Percentiles rank a stretch among this genome's conserved stretches.
Conservation (phyloP, 2,329 filamentous ascomycete genomes). For the Sporothrix variecibatus region DNA sequence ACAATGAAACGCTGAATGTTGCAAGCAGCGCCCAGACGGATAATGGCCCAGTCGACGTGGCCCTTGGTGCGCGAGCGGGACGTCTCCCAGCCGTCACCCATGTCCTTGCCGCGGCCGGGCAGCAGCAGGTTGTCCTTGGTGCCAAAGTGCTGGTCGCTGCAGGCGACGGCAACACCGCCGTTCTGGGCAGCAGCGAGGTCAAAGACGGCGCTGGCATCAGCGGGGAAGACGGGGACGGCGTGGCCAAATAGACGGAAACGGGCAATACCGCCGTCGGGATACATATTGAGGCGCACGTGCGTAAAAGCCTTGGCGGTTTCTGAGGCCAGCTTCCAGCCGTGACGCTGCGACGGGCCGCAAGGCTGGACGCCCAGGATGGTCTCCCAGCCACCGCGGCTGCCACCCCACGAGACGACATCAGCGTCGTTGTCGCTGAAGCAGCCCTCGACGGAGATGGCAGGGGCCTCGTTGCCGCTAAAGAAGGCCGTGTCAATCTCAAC, state of each 20-base stretch:
- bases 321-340: conserved; percentile 67
- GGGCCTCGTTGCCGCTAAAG: conserved; percentile 82
- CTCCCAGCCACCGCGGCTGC: conserved; percentile 65
- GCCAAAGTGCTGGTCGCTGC: conserved; percentile 83
- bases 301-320: conserved; percentile 70
- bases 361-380: conserved; percentile 68
- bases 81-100: conserved; percentile 90
- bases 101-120: conserved; percentile 62
- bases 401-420: conserved; percentile 64
- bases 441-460: conserved; percentile 75
- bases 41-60: conserved; percentile 80
- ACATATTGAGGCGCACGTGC: conserved; percentile 81
- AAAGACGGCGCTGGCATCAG: conserved; percentile 64
- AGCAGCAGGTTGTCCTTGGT: conserved; percentile 56
- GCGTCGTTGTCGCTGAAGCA: conserved; percentile 60
- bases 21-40: conserved; percentile 68
- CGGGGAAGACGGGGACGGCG: conserved; percentile 74
- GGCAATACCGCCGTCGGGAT: conserved; percentile 81
- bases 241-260: conserved; percentile 76
- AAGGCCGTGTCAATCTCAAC: conserved; percentile 80
- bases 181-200: conserved; percentile 79
- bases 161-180: conserved; percentile 72
- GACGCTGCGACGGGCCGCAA: conserved; percentile 72
- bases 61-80: conserved; percentile 69
- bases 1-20: conserved; percentile 67